A percentile compares a stretch with the other conserved stretches of the same genome.
Evolutionary conservation across 1,139 yeast genomes (phyloP).

Genomic region (Saccharomyces uvarum): DNA sequence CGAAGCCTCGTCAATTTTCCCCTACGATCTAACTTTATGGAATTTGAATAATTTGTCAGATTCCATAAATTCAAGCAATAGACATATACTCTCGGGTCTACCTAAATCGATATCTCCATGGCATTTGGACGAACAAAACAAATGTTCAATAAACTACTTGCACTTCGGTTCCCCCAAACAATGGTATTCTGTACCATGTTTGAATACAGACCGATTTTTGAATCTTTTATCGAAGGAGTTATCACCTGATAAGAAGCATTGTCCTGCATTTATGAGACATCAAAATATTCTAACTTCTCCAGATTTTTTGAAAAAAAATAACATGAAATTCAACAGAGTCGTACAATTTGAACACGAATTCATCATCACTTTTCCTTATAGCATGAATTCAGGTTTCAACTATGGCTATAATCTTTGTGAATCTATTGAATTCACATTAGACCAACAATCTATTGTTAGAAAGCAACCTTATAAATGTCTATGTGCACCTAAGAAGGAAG

Average conservation of each 20-base stretch:
- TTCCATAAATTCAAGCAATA: neutral
- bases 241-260: neutral
- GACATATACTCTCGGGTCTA: constrained; percentile 71
- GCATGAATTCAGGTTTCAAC: constrained; percentile 79
- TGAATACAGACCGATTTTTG: neutral
- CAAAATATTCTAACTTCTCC: constrained; percentile 49
- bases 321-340: constrained; percentile 54
- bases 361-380: constrained; percentile 74
- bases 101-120: constrained; percentile 86
- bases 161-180: constrained; percentile 89
- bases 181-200: constrained; percentile 68
- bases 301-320: constrained; percentile 44
- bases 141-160: constrained; percentile 70
- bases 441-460: constrained; percentile 70
- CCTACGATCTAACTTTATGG: neutral
- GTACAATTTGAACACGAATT: constrained; percentile 66
- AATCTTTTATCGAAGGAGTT: constrained; percentile 29
- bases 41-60: neutral
- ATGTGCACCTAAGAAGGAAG: constrained; percentile 69
- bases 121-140: constrained; percentile 83
- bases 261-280: neutral
- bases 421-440: constrained; percentile 75
- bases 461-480: constrained; percentile 53
- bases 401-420: constrained; percentile 78
- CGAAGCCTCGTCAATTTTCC: neutral